phyloP scores from a whole-genome alignment of 2,329 filamentous ascomycete species.

The Phialophora tarda region DNA sequence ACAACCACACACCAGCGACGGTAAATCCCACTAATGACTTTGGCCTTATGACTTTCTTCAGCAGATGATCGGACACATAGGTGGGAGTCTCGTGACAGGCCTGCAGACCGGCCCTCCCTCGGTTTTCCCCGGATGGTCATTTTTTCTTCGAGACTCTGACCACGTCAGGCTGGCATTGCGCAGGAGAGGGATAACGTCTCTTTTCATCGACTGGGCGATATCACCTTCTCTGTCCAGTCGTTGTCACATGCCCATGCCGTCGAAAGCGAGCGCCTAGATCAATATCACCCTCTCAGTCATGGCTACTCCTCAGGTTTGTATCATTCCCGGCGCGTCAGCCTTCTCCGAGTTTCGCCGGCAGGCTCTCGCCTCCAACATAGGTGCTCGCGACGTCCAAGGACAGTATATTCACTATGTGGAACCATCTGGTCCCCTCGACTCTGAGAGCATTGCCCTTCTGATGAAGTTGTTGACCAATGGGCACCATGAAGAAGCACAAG shows the following conservation, averaged over 20 bases:
- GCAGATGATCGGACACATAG: background rate
- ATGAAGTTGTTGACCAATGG: constrained; percentile 68
- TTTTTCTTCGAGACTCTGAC: background rate
- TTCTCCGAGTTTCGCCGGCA: constrained; percentile 54
- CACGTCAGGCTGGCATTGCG: background rate
- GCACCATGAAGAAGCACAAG: constrained; percentile 54
- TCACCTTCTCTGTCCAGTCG: background rate
- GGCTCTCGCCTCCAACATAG: constrained; percentile 51
- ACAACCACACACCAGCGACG: constrained; percentile 12
- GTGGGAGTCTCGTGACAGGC: background rate
- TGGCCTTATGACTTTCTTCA: constrained; percentile 2
- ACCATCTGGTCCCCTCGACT: constrained; percentile 56
- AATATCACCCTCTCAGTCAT: constrained; percentile 8
- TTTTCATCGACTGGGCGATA: background rate
- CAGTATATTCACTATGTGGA: constrained; percentile 69
- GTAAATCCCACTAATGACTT: background rate
- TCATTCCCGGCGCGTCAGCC: constrained; percentile 41
- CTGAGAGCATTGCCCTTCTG: constrained; percentile 57
- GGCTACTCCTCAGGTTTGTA: constrained; percentile 29
- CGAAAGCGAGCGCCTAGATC: constrained; percentile 1
- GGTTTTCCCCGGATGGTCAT: constrained; percentile 2
- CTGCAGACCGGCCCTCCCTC: background rate
- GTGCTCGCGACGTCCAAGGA: constrained; percentile 52
- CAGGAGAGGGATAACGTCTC: background rate
- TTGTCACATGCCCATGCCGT: constrained; percentile 1